phyloP scores from a whole-genome alignment of 75 land plant genomes.

The Selaginella tamariscina region DNA sequence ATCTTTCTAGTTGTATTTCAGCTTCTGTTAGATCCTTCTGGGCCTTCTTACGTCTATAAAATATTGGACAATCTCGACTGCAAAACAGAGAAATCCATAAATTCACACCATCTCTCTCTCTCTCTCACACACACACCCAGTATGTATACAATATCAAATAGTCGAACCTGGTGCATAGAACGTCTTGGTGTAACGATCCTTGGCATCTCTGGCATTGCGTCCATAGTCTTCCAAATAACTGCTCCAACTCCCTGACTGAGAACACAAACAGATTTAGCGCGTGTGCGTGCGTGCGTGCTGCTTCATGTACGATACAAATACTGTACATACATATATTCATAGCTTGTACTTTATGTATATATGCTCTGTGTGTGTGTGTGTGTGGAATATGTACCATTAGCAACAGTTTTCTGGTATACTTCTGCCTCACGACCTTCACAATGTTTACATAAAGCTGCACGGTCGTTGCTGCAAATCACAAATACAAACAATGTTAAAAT shows the following conservation, averaged over 20 bases:
- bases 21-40: conserved; percentile 97
- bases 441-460: conserved; percentile 71
- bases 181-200: conserved; percentile 98
- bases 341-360: not conserved
- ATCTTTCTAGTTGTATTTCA: conserved; percentile 65
- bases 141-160: not conserved
- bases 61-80: conserved; percentile 98
- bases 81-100: not conserved
- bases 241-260: conserved; percentile 77
- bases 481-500: not conserved
- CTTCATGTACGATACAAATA: not conserved
- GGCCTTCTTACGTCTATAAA: conserved; percentile 93
- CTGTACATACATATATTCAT: not conserved
- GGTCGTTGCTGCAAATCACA: conserved; percentile 36
- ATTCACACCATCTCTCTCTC: too few species aligned
- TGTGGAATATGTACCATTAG: conserved; percentile 48
- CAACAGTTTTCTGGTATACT: conserved; percentile 70
- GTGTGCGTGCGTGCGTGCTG: not conserved
- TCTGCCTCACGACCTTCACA: conserved; percentile 98
- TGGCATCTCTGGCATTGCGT: conserved; percentile 99
- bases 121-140: too few species aligned
- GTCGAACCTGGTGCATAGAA: conserved; percentile 79
- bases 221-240: conserved; percentile 87
- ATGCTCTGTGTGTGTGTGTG: not conserved
- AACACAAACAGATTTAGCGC: not conserved